Percentiles rank a stretch among this genome's conserved stretches.
These are phyloP conservation scores for Fomitopsis palustris DNA, from an alignment of 1,284 basidiomycete species.

Conservation along the genomic window DNA sequence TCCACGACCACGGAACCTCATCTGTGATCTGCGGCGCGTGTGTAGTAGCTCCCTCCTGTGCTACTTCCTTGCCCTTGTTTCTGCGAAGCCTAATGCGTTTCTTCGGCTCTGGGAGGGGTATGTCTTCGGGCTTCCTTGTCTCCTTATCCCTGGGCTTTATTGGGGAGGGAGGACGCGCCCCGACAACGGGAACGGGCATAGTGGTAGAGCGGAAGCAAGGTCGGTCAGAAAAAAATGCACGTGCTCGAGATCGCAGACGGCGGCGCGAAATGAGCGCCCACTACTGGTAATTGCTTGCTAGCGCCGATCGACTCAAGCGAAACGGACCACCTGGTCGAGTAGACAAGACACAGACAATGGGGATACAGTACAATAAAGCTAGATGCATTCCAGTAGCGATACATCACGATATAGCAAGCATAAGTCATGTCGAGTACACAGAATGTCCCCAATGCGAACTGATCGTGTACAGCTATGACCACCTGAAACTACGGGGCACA, in stretches of 20 bases:
- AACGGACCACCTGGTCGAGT: background rate
- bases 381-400: constrained; percentile 1
- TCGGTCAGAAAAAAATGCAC: constrained; percentile 27
- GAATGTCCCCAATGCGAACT: background rate
- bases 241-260: constrained; percentile 23
- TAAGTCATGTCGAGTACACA: background rate
- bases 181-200: constrained; percentile 30
- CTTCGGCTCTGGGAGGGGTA: constrained; percentile 13
- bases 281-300: background rate
- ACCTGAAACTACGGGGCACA: background rate
- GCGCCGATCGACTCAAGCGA: background rate
- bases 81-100: constrained; percentile 15
- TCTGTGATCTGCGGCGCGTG: constrained; percentile 21
- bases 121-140: constrained; percentile 16
- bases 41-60: constrained; percentile 20
- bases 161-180: constrained; percentile 24
- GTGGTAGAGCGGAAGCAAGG: constrained; percentile 14
- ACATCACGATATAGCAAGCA: background rate
- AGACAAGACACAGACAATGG: background rate
- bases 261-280: background rate
- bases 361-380: background rate
- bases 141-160: constrained; percentile 14
- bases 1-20: constrained; percentile 62
- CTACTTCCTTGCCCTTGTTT: constrained; percentile 19
- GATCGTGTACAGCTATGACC: background rate